Conservation (phyloP, 768 basidiomycete genomes). For the Tylopilus vinaceipallidus region DNA sequence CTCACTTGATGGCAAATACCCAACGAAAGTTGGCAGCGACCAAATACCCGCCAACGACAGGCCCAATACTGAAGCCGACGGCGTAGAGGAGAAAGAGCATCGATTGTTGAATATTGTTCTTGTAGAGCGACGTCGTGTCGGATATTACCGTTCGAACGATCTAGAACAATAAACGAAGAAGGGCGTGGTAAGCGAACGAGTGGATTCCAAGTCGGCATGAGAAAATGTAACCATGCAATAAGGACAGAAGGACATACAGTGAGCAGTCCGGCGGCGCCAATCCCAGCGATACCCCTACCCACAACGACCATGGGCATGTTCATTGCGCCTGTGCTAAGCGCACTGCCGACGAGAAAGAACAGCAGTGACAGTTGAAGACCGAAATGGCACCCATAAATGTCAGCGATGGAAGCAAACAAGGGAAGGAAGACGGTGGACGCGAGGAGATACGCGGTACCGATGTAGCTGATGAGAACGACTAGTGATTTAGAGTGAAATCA, state of each 20-base stretch:
- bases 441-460: slow-evolving; percentile 50
- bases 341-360: slow-evolving; percentile 46
- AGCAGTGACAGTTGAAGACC: slow-evolving; percentile 44
- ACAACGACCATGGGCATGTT: slow-evolving; percentile 46
- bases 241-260: slow-evolving; percentile 24
- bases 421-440: slow-evolving; percentile 54
- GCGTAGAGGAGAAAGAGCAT: slow-evolving; percentile 43
- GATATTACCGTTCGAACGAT: slow-evolving; percentile 43
- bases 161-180: no score
- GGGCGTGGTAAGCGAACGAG: neutral
- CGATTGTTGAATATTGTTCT: slow-evolving; percentile 42
- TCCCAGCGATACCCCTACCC: slow-evolving; percentile 48
- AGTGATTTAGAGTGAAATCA: neutral
- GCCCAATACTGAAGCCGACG: slow-evolving; percentile 43
- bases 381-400: slow-evolving; percentile 49
- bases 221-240: neutral
- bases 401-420: slow-evolving; percentile 47
- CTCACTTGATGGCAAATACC: slow-evolving; percentile 57
- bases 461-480: slow-evolving; percentile 32
- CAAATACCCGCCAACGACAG: slow-evolving; percentile 42
- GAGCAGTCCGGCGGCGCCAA: slow-evolving; percentile 46
- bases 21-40: slow-evolving; percentile 44
- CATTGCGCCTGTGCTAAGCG: slow-evolving; percentile 44
- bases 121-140: slow-evolving; percentile 41
- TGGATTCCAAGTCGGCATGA: neutral